phyloP scores from a whole-genome alignment of 305 asterid genomes.

The Solanum hybrid region DNA sequence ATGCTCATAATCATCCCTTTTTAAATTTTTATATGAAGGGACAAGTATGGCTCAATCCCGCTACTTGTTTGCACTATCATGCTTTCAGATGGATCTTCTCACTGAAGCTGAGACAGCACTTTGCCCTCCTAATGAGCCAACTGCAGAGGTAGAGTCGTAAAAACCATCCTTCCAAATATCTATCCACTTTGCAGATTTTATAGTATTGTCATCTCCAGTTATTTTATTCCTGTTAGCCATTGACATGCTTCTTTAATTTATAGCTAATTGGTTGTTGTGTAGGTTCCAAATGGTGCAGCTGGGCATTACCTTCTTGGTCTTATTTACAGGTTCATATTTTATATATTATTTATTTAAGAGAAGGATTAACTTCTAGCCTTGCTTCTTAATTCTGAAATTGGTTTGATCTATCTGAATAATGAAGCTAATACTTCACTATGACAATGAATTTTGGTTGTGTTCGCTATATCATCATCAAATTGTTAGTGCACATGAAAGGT shows the following conservation, averaged over 20 bases:
- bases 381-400: background rate
- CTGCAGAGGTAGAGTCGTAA: constrained; percentile 44
- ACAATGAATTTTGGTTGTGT: background rate
- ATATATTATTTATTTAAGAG: background rate
- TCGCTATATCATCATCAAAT: background rate
- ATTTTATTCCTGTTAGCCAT: background rate
- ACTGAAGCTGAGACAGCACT: constrained; percentile 84
- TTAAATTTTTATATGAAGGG: constrained; percentile 39
- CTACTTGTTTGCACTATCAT: constrained; percentile 94
- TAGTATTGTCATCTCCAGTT: background rate
- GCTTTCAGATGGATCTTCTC: constrained; percentile 91
- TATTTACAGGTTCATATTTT: constrained; percentile 56
- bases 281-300: constrained; percentile 98
- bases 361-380: background rate
- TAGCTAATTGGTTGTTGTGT: constrained; percentile 14
- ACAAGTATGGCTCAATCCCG: constrained; percentile 73
- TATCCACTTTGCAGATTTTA: background rate
- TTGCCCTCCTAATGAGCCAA: constrained; percentile 57
- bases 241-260: constrained; percentile 4
- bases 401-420: background rate
- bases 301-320: constrained; percentile 99
- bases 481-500: background rate
- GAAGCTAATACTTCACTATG: background rate
- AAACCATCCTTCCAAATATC: background rate
- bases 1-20: constrained; percentile 10